Evolutionary conservation across 2,329 filamentous ascomycete genomes (phyloP).

Genomic region (Thelonectria blattea): DNA sequence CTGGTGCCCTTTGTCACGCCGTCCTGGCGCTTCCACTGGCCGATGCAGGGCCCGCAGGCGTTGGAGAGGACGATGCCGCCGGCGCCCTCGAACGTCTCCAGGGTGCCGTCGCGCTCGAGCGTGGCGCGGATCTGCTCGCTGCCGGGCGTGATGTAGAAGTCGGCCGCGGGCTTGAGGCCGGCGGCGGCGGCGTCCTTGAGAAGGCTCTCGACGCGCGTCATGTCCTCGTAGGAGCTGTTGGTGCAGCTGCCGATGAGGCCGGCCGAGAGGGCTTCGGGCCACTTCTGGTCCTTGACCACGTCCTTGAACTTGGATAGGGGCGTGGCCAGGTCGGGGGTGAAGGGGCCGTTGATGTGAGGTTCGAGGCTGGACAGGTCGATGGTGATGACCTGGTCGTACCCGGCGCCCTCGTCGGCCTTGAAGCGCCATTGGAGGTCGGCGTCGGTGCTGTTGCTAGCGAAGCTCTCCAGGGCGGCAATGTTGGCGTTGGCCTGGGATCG

Average conservation of each 20-base stretch:
- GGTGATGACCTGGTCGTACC: constrained; percentile 96
- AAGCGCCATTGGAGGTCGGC: constrained; percentile 67
- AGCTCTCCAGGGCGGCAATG: constrained; percentile 65
- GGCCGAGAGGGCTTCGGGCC: constrained; percentile 96
- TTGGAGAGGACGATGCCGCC: constrained; percentile 95
- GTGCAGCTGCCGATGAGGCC: constrained; percentile 98
- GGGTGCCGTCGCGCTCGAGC: constrained; percentile 87
- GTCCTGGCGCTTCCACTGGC: constrained; percentile 94
- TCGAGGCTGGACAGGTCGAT: constrained; percentile 95
- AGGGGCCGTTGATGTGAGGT: constrained; percentile 98
- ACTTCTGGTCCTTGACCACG: constrained; percentile 90
- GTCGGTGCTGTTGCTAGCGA: constrained; percentile 51
- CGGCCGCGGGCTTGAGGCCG: constrained; percentile 89
- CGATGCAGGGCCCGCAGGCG: constrained; percentile 91
- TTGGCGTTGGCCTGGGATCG: constrained; percentile 66
- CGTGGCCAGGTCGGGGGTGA: constrained; percentile 97
- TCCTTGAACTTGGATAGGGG: constrained; percentile 98
- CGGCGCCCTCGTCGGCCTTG: constrained; percentile 77
- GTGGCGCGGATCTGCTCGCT: constrained; percentile 97
- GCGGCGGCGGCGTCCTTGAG: constrained; percentile 80
- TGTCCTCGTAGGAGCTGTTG: constrained; percentile 86
- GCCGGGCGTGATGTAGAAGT: constrained; percentile 95
- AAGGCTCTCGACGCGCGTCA: constrained; percentile 92
- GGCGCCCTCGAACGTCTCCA: constrained; percentile 95
- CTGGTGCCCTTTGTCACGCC: constrained; percentile 81